Evolutionary conservation across 2,329 filamentous ascomycete genomes (phyloP).

Genomic region (Apiospora phragmitis): DNA sequence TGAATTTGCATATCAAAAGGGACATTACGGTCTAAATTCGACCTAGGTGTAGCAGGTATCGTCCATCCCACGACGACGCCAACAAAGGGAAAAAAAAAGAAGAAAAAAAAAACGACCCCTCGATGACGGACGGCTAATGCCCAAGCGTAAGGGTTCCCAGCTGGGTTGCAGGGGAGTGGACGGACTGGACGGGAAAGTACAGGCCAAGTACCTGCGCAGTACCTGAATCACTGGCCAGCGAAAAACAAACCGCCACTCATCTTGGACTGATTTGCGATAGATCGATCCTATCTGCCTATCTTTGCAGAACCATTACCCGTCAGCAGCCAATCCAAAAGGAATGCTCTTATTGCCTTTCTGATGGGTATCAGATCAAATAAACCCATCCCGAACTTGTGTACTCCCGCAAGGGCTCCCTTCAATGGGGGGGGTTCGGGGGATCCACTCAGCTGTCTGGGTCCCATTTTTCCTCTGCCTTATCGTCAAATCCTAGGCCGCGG

Average conservation of each 20-base stretch:
- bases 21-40: neutral
- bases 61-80: neutral
- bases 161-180: neutral
- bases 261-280: neutral
- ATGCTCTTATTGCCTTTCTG: neutral
- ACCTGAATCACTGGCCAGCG: neutral
- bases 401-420: neutral
- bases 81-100: neutral
- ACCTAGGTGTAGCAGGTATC: neutral
- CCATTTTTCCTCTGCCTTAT: neutral
- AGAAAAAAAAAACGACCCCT: neutral
- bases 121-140: constrained; percentile 1
- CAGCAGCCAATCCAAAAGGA: neutral
- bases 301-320: neutral
- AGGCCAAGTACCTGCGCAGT: neutral
- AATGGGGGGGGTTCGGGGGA: neutral
- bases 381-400: neutral
- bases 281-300: neutral
- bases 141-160: neutral
- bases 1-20: neutral
- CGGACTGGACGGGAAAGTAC: neutral
- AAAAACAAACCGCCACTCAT: neutral
- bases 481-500: constrained; percentile 2
- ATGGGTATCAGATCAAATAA: neutral
- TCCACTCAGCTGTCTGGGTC: neutral